Conservation (phyloP, 2,329 filamentous ascomycete species). For the Cordyceps fumosorosea region DNA sequence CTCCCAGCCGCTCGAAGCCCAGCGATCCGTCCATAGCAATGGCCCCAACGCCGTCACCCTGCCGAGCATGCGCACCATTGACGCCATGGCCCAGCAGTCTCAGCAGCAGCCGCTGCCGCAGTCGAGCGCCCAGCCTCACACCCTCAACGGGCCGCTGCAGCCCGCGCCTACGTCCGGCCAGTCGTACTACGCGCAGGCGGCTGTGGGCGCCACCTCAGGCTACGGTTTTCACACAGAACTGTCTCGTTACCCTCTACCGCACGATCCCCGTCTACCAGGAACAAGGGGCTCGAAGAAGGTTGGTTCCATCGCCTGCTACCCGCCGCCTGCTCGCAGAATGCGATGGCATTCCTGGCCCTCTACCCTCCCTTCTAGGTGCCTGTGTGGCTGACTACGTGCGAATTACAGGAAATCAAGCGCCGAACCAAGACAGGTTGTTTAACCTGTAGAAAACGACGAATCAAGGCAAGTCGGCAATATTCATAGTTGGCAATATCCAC, state of each 20-base stretch:
- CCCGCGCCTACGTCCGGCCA: conserved; percentile 22
- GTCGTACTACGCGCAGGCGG: conserved; percentile 37
- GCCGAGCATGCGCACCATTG: conserved; percentile 37
- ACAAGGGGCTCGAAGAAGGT: conserved; percentile 53
- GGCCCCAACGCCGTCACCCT: conserved; percentile 28
- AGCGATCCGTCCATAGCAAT: conserved; percentile 18
- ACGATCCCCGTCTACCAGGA: conserved; percentile 42
- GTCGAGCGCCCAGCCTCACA: not conserved
- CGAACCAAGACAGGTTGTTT: conserved; percentile 58
- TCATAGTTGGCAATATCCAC: conserved; percentile 24
- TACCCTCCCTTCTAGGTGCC: not conserved
- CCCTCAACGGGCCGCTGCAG: conserved; percentile 26
- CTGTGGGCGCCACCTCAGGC: conserved; percentile 29
- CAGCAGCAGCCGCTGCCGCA: conserved; percentile 21
- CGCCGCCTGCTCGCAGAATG: conserved; percentile 6
- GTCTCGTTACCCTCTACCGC: conserved; percentile 40
- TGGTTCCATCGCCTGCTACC: conserved; percentile 21
- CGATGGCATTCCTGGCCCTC: not conserved
- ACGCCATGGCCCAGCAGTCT: conserved; percentile 25
- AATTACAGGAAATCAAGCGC: conserved; percentile 53
- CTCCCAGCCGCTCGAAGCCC: not conserved
- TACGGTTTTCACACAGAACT: conserved; percentile 40
- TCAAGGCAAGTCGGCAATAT: conserved; percentile 41
- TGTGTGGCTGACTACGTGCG: not conserved
- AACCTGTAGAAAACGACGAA: conserved; percentile 54